Base-by-base conservation (phyloP, 202 grass and related monocot genomes). In the Eragrostis tef region DNA sequence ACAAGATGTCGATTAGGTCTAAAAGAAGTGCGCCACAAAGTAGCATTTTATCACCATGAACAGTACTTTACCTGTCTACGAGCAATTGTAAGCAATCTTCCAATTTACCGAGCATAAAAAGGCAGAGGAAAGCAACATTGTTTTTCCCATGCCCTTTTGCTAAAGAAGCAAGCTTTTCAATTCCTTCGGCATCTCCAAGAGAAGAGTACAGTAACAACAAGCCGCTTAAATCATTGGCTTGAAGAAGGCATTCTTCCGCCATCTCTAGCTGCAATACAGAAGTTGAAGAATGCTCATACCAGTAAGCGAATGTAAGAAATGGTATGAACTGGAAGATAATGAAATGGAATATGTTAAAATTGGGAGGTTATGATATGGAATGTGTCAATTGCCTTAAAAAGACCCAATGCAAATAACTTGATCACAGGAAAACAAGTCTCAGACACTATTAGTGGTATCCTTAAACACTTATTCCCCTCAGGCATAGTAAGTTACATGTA, bases 41-140 rank as follows among this genome's bases (percentile, higher is more conserved):
- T 31, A 58, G 6, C 25, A 88, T 45, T 74, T 82, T 15, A 12
- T 78, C 21, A 62, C n/a, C 24, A 16, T 11, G 73, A 65, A 77
- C 7, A 50, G 43, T 58, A 75, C 66, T 69, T 81, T 86, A 95
- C 96, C 96, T 98, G 53, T 95, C 90, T 49, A 98, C 78, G 9
- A 98, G 90, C 76, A 98, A 89, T 76, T 98, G 90, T 86, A 98
- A 79, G 77, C 95, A 98, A 71, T 90, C 87, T 82, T 98, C 92
- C 64, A 98, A 89, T 87, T 93, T 95, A 79, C 92, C 87, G 46
- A 98, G 90, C 96, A 93, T 90, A 79, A 98, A 95, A 81, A 95
- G 78, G 82, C 90, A 95, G 64, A 98, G 87, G 79, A 95, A 98
- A 84, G 92, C 90, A 75, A 98, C 92, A 83, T 98, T 98, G 24